phyloP scores from a whole-genome alignment of 176 grass and related monocot species.

The Bothriochloa decipiens region DNA sequence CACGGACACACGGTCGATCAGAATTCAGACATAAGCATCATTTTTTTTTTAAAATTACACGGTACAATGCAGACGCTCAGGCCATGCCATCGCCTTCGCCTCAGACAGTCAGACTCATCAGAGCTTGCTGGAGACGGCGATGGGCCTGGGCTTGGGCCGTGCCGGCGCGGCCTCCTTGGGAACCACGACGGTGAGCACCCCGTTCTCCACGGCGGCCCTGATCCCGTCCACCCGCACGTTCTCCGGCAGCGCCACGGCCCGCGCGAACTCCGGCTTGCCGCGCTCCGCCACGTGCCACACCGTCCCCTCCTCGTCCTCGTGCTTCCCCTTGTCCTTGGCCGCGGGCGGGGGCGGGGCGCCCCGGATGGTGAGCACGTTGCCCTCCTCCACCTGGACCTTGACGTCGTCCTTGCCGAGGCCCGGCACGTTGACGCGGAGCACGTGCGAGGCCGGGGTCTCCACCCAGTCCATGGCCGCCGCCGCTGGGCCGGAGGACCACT shows the following conservation, averaged over 20 bases:
- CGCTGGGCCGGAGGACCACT: constrained; percentile 35
- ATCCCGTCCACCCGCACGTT: constrained; percentile 62
- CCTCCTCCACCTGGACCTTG: constrained; percentile 79
- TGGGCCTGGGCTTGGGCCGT: constrained; percentile 60
- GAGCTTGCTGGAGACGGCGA: constrained; percentile 83
- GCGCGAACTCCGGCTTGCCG: constrained; percentile 60
- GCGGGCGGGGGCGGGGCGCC: constrained; percentile 1
- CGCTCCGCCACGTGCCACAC: constrained; percentile 87
- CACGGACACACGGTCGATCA: not conserved
- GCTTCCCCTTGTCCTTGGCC: constrained; percentile 26
- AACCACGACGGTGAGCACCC: constrained; percentile 74
- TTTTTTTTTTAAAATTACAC: no score
- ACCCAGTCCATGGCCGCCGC: constrained; percentile 78
- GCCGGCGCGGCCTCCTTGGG: constrained; percentile 65
- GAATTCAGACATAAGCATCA: not conserved
- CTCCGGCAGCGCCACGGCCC: constrained; percentile 71
- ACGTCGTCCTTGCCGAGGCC: constrained; percentile 76
- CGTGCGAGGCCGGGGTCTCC: constrained; percentile 77
- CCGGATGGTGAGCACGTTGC: constrained; percentile 70
- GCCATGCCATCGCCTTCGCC: no score
- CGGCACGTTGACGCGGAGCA: constrained; percentile 73
- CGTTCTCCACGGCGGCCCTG: constrained; percentile 71
- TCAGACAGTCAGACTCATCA: no score
- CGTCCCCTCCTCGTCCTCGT: constrained; percentile 33
- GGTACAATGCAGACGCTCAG: no score